Evolutionary conservation across 352 stramenopile species (phyloP), one percentile per base, ranked within the genome.

Genomic region (Phytophthora ramorum): DNA sequence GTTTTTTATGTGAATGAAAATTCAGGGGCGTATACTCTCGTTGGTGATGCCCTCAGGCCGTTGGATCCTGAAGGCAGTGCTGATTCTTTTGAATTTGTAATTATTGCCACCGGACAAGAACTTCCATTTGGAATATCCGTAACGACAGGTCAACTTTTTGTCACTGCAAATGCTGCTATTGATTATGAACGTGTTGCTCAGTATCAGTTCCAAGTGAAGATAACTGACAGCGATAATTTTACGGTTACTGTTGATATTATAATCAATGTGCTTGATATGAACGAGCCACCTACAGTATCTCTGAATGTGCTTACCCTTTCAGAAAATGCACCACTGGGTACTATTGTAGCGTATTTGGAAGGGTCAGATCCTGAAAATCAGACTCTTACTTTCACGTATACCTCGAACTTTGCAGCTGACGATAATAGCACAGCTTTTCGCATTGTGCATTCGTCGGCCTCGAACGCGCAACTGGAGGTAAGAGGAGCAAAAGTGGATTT

Each of bases 311-410:
- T 77, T 9, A 8, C 52, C 3, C 9, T 90, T 7, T n/a, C 57
- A 0, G 81, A 90, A 28, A 87, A 90, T 41, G 17, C 73, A 1
- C 65, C 73, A 22, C 66, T 57, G 37, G 78, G 81, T 28, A 82
- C 81, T 4, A 45, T 85, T 6, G 34, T 90, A 12, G 75, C 61
- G 13, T n/a, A 62, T 2, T 19, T 90, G 2, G 54, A 52, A 46
- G 78, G 71, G 2, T 74, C 62, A 14, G 81, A 90, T 53, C 78
- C 81, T 16, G 81, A 90, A 50, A 90, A 87, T 19, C 62, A 83
- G 22, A 83, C 73, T 1, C 50, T 87, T 0, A 55, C 50, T 13
- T 89, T 77, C 35, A 46, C 65, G 1, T 77, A 77, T 37, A 41
- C 41, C 1, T 80, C 75, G 3, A 74, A 47, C 4, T 73, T 83